Percentiles rank a stretch among this genome's conserved stretches.
Conservation (phyloP, 768 basidiomycete genomes). For the Mycena albidolilacea region DNA sequence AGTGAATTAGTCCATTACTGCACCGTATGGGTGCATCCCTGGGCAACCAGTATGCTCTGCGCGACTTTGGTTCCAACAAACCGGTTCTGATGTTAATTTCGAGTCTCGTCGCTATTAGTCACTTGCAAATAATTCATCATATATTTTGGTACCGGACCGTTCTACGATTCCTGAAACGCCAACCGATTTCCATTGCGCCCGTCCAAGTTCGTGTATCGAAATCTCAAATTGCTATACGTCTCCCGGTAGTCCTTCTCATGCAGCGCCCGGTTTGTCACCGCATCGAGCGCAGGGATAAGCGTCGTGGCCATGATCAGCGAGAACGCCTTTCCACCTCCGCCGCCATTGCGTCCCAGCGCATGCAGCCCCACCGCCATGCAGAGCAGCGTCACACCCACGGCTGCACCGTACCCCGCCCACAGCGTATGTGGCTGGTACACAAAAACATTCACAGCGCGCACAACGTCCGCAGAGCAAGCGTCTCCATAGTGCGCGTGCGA, state of each 20-base stretch:
- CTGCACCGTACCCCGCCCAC: constrained; percentile 21
- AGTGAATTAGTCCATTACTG: too few species aligned
- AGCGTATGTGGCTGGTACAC: constrained; percentile 12
- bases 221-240: constrained; percentile 19
- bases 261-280: constrained; percentile 17
- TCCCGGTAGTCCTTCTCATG: constrained; percentile 24
- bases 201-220: constrained; percentile 12
- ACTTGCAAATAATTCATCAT: too few species aligned
- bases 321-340: constrained; percentile 28
- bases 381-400: constrained; percentile 9
- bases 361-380: constrained; percentile 13
- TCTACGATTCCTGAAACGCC: constrained; percentile 13
- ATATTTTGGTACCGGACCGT: too few species aligned
- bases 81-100: too few species aligned
- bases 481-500: constrained; percentile 8
- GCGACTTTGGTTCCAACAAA: too few species aligned
- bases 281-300: constrained; percentile 22
- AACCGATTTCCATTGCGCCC: neutral
- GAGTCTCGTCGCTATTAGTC: too few species aligned
- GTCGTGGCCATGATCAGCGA: constrained; percentile 28
- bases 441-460: constrained; percentile 4
- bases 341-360: constrained; percentile 23
- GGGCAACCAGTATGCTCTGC: too few species aligned
- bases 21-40: too few species aligned
- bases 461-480: neutral